phyloP scores from a whole-genome alignment of 1,139 yeast genomes.

The Casaregolazyma lundiana region DNA sequence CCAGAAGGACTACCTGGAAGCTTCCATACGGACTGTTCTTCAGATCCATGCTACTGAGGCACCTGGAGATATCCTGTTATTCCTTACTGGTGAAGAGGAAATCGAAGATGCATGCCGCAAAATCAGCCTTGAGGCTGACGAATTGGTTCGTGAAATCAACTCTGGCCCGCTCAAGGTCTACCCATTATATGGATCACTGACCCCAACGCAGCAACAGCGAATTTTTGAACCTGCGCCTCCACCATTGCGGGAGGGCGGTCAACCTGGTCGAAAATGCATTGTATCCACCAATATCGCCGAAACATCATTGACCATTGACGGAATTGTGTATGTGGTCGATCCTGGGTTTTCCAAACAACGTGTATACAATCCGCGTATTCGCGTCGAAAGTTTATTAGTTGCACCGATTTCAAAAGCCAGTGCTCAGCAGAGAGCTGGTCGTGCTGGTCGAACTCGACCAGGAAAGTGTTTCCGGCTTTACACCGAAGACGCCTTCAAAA shows the following conservation, averaged over 20 bases:
- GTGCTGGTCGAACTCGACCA: constrained; percentile 99
- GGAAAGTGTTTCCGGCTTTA: constrained; percentile 96
- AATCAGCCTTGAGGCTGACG: constrained; percentile 82
- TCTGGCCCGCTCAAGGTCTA: constrained; percentile 87
- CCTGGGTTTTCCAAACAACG: constrained; percentile 97
- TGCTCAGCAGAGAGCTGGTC: constrained; percentile 98
- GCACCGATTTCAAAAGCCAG: constrained; percentile 97
- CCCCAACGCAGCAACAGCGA: constrained; percentile 91
- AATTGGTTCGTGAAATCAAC: constrained; percentile 77
- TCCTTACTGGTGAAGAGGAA: constrained; percentile 96
- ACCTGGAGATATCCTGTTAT: constrained; percentile 83
- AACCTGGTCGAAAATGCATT: constrained; percentile 90
- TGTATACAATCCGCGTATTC: constrained; percentile 91
- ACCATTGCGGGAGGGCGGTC: constrained; percentile 57
- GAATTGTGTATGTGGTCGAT: constrained; percentile 94
- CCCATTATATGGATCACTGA: constrained; percentile 92
- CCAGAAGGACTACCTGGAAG: constrained; percentile 90
- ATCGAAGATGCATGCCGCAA: constrained; percentile 95
- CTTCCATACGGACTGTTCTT: constrained; percentile 89
- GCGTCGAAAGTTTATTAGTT: constrained; percentile 90
- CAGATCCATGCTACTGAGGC: constrained; percentile 97
- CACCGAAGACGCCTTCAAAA: constrained; percentile 94
- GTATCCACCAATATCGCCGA: constrained; percentile 97
- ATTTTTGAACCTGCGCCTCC: constrained; percentile 89
- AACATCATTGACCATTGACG: constrained; percentile 95